A percentile compares a stretch with the other conserved stretches of the same genome.
These are phyloP conservation scores for Fusarium sp. DNA, from an alignment of 2,329 filamentous ascomycete genomes.

Conservation along the genomic window DNA sequence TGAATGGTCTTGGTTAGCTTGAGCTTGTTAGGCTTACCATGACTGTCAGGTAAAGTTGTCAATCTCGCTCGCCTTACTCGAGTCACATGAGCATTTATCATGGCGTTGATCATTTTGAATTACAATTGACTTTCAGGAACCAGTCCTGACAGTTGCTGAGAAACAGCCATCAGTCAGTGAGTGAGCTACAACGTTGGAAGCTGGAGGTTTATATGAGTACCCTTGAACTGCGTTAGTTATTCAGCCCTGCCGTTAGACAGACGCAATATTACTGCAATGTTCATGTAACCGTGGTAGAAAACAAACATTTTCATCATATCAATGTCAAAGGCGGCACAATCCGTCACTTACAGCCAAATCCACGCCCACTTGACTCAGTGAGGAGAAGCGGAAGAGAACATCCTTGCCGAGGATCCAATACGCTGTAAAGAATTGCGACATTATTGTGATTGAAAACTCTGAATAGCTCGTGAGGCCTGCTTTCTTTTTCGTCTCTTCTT, in stretches of 20 bases:
- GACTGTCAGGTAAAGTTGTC: conserved; percentile 4
- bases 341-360: conserved; percentile 28
- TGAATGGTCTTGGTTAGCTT: not conserved
- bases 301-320: not conserved
- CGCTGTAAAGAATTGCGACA: conserved; percentile 11
- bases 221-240: not conserved
- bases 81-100: conserved; percentile 12
- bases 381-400: conserved; percentile 17
- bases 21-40: conserved; percentile 13
- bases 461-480: not conserved
- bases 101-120: not conserved
- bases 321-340: conserved; percentile 14
- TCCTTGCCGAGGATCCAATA: conserved; percentile 10
- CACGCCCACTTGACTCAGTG: conserved; percentile 6
- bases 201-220: not conserved
- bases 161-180: not conserved
- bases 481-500: conserved; percentile 6
- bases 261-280: not conserved
- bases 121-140: not conserved
- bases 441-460: not conserved
- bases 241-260: not conserved
- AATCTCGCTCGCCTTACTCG: conserved; percentile 30
- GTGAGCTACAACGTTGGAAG: not conserved
- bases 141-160: not conserved
- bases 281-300: not conserved